These are phyloP conservation scores for Geranium incanum DNA, from an alignment of 441 rosid species.

Conservation along the genomic window DNA sequence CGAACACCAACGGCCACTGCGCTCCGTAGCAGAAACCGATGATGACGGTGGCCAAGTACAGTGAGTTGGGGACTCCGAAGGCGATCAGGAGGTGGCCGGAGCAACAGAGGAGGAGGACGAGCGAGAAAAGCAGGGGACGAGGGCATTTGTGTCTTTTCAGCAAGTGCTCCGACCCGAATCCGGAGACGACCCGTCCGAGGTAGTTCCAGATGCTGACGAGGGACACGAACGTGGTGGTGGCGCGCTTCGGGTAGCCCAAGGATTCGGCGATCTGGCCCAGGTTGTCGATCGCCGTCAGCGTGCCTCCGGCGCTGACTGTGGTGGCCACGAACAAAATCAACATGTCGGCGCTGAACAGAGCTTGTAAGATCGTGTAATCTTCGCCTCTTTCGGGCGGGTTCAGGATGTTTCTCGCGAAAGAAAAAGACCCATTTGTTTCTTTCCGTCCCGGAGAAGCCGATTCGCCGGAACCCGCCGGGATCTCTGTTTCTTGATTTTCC, in stretches of 20 bases:
- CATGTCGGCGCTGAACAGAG: conserved; percentile 72
- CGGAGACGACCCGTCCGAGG: no score
- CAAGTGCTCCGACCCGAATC: no score
- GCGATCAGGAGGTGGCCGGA: conserved; percentile 59
- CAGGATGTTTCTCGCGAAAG: conserved; percentile 52
- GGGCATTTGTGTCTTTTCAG: conserved; percentile 41
- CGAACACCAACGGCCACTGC: conserved; percentile 34
- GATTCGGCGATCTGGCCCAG: no score
- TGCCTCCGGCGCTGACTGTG: conserved; percentile 59
- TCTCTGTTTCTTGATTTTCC: conserved; percentile 21
- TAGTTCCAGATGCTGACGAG: no score
- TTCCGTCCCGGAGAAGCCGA: conserved; percentile 34
- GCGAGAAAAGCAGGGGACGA: conserved; percentile 44
- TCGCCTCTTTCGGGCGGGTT: conserved; percentile 61
- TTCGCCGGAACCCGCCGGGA: conserved; percentile 19
- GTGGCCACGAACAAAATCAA: conserved; percentile 49
- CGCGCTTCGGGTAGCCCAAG: no score
- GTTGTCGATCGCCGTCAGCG: conserved; percentile 38
- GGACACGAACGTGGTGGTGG: no score
- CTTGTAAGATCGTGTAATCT: conserved; percentile 67
- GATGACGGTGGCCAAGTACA: conserved; percentile 52
- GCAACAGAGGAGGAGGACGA: conserved; percentile 48
- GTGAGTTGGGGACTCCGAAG: conserved; percentile 57
- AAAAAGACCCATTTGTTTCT: conserved; percentile 30
- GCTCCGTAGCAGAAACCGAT: conserved; percentile 79